Percentiles rank a stretch among this genome's conserved stretches.
Conservation (phyloP, 805 yeast species). For the Suhomyces faveliae region DNA sequence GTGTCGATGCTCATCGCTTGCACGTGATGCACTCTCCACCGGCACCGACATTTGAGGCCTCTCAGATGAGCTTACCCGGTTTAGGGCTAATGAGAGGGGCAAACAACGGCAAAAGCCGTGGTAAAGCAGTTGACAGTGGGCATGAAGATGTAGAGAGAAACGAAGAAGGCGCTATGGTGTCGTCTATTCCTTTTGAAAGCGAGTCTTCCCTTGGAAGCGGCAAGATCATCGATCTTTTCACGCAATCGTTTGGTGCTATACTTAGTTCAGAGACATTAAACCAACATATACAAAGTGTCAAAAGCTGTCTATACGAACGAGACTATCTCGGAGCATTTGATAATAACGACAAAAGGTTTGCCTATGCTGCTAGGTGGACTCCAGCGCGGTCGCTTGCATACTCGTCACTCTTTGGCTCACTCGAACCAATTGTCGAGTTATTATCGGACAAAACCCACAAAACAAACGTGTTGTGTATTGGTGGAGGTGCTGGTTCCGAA, state of each 20-base stretch:
- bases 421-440: slow-evolving; percentile 41
- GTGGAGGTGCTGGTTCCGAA: slow-evolving; percentile 92
- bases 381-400: slow-evolving; percentile 80
- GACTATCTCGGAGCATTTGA: slow-evolving; percentile 72
- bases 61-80: neutral
- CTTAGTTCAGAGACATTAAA: slow-evolving; percentile 37
- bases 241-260: slow-evolving; percentile 29
- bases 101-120: neutral
- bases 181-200: slow-evolving; percentile 34
- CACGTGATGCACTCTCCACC: neutral
- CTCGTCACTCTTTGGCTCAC: slow-evolving; percentile 58
- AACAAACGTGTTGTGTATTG: slow-evolving; percentile 58
- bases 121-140: slow-evolving; percentile 28
- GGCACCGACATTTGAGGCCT: neutral
- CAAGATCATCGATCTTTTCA: slow-evolving; percentile 38
- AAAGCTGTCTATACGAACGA: slow-evolving; percentile 65
- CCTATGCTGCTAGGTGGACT: slow-evolving; percentile 83
- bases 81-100: slow-evolving; percentile 1
- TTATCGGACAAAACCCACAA: slow-evolving; percentile 30
- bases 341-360: slow-evolving; percentile 59
- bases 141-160: slow-evolving; percentile 10
- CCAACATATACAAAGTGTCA: slow-evolving; percentile 62
- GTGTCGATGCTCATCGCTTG: neutral
- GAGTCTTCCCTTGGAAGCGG: slow-evolving; percentile 31
- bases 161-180: slow-evolving; percentile 9